A percentile compares a stretch with the other conserved stretches of the same genome.
Conservation (phyloP, 441 rosid genomes). For the Brassica balearica region DNA sequence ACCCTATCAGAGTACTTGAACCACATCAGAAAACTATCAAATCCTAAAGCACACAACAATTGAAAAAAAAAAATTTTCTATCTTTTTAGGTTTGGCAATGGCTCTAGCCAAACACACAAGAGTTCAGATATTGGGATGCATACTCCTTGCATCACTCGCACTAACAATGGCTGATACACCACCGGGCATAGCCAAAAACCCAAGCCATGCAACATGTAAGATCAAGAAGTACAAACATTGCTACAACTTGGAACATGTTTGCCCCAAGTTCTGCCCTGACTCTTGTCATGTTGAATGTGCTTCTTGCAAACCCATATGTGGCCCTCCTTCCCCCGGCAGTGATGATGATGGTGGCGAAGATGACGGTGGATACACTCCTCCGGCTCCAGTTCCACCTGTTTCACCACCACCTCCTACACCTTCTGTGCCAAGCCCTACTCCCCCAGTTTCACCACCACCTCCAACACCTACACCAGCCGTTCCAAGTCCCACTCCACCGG, state of each 20-base stretch:
- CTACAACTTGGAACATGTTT: constrained; percentile 54
- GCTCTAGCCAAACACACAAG: constrained; percentile 41
- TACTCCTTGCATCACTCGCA: constrained; percentile 45
- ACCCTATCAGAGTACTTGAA: constrained; percentile 14
- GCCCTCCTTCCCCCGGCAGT: constrained; percentile 35
- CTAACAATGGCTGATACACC: constrained; percentile 47
- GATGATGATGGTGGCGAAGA: constrained; percentile 3
- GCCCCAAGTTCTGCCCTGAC: constrained; percentile 60
- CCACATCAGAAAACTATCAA: constrained; percentile 14
- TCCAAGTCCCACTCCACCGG: constrained; percentile 15
- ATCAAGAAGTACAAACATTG: constrained; percentile 55
- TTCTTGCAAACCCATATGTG: constrained; percentile 57
- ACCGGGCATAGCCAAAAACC: constrained; percentile 58
- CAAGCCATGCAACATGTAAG: constrained; percentile 51
- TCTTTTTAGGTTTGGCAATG: constrained; percentile 35
- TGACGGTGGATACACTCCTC: constrained; percentile 19
- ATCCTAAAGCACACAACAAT: constrained; percentile 8
- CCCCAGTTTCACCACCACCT: constrained; percentile 12
- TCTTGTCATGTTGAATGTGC: constrained; percentile 56
- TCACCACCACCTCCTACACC: constrained; percentile 25
- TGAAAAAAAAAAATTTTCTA: neutral
- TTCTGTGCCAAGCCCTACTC: neutral
- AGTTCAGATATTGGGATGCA: constrained; percentile 35
- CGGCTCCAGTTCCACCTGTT: constrained; percentile 14
- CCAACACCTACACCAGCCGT: constrained; percentile 19